Evolutionary conservation across 345 rosid species (phyloP).

Genomic region (Camelina sativa): DNA sequence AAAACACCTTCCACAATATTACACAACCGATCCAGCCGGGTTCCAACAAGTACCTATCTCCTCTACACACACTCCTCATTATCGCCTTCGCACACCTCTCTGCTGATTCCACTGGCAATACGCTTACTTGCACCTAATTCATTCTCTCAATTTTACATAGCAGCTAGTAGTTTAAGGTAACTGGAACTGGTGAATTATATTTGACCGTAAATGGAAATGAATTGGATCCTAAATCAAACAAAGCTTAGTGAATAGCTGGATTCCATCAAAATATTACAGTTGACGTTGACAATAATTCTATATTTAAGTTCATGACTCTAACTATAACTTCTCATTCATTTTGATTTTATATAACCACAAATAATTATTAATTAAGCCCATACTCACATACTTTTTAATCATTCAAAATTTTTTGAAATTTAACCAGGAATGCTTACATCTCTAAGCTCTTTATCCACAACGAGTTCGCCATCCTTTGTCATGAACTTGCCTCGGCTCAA

Average conservation of each 20-base stretch:
- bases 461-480: conserved; percentile 47
- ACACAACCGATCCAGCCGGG: conserved; percentile 51
- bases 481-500: conserved; percentile 51
- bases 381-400: not conserved
- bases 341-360: not conserved
- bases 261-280: not conserved
- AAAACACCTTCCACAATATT: conserved; percentile 31
- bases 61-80: conserved; percentile 53
- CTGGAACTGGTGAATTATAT: not conserved
- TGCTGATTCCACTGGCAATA: conserved; percentile 44
- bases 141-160: not conserved
- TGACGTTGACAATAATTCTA: not conserved
- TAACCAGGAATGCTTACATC: conserved; percentile 46
- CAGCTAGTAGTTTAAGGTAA: not conserved
- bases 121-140: conserved; percentile 24
- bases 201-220: not conserved
- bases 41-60: conserved; percentile 55
- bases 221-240: not conserved
- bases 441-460: conserved; percentile 46
- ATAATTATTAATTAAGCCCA: not conserved
- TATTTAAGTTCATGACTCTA: not conserved
- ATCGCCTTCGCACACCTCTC: conserved; percentile 50
- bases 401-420: not conserved
- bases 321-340: not conserved
- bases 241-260: not conserved